Evolutionary conservation across 2,329 filamentous ascomycete species (phyloP).

Genomic region (Emergomyces africanus): DNA sequence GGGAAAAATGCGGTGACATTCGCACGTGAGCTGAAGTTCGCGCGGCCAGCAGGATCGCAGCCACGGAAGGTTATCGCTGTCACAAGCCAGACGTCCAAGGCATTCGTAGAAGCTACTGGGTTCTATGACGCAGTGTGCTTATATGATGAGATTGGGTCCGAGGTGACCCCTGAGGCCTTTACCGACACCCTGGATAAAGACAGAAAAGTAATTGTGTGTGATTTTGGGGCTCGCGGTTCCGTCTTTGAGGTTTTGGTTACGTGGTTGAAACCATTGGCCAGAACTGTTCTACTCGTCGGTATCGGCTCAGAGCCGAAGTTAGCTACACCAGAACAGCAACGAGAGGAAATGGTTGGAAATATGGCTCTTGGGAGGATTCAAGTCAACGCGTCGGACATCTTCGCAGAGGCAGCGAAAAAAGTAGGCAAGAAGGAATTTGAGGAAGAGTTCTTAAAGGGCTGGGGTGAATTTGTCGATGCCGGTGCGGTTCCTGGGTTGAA

Average conservation of each 20-base stretch:
- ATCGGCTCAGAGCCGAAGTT: conserved; percentile 1
- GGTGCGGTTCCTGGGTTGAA: background rate
- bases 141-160: background rate
- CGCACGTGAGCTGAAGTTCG: conserved; percentile 13
- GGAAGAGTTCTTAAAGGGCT: background rate
- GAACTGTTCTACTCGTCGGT: background rate
- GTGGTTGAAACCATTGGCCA: background rate
- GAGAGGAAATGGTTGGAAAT: background rate
- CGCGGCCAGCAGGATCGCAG: conserved; percentile 8
- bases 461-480: background rate
- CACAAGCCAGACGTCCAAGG: conserved; percentile 12
- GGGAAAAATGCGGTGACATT: conserved; percentile 15
- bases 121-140: background rate
- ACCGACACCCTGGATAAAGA: background rate
- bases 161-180: background rate
- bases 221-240: background rate
- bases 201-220: background rate
- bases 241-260: background rate
- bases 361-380: background rate
- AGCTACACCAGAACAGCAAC: background rate
- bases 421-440: background rate
- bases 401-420: background rate
- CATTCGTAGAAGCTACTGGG: conserved; percentile 3
- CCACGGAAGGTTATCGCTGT: conserved; percentile 12
- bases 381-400: background rate